Conservation (phyloP, 2,329 filamentous ascomycete genomes). For the Emmonsiellopsis sp. region DNA sequence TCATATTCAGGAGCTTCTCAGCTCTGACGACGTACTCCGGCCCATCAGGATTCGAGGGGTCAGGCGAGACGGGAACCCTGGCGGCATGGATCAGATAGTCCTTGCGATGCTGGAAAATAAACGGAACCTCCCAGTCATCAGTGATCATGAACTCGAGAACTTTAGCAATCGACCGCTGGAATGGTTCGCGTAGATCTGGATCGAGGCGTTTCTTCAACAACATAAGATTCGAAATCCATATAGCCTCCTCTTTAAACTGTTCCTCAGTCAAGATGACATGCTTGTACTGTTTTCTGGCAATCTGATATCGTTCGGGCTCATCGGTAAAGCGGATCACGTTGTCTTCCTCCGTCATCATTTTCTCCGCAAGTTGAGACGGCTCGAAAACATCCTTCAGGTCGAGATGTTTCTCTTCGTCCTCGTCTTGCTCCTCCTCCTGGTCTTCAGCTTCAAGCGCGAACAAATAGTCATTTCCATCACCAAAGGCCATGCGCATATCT, state of each 20-base stretch:
- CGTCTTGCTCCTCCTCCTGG: conserved; percentile 66
- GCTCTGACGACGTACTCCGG: conserved; percentile 66
- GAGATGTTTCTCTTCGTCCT: conserved; percentile 71
- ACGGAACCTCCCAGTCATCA: conserved; percentile 90
- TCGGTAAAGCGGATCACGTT: conserved; percentile 82
- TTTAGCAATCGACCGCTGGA: conserved; percentile 80
- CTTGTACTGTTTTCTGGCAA: conserved; percentile 82
- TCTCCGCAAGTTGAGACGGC: conserved; percentile 86
- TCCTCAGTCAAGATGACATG: conserved; percentile 71
- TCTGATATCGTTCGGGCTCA: conserved; percentile 87
- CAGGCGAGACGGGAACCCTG: conserved; percentile 54
- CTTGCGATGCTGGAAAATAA: conserved; percentile 96
- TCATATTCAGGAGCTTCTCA: conserved; percentile 83
- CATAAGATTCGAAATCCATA: conserved; percentile 85
- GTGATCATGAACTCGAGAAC: conserved; percentile 92
- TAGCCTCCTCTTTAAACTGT: conserved; percentile 79
- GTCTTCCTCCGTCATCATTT: conserved; percentile 90
- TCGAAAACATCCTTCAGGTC: conserved; percentile 98
- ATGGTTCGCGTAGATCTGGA: conserved; percentile 66
- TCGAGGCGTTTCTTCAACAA: conserved; percentile 76
- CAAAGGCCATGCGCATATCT: conserved; percentile 94
- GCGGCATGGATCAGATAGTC: conserved; percentile 91
- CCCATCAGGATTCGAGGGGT: conserved; percentile 58
- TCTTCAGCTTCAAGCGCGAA: conserved; percentile 89
- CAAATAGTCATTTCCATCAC: conserved; percentile 88